phyloP scores from a whole-genome alignment of 176 grass and related monocot genomes.

The Secale cereale region DNA sequence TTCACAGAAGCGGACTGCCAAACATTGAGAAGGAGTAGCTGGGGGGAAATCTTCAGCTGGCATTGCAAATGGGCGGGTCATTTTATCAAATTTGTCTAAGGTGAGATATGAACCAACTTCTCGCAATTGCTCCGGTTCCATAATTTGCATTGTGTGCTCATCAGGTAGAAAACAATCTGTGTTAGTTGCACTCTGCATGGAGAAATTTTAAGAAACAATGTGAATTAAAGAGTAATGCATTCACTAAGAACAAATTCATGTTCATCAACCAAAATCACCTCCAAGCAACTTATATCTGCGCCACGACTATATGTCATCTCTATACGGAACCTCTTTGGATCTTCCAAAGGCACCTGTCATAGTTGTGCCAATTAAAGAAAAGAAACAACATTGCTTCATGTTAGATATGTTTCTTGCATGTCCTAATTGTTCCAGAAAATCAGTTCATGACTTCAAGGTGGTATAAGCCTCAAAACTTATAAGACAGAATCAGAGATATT shows the following conservation, averaged over 20 bases:
- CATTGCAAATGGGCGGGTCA: constrained; percentile 87
- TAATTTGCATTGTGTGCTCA: constrained; percentile 87
- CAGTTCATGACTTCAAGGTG: not conserved
- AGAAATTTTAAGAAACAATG: constrained; percentile 12
- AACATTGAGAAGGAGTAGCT: constrained; percentile 47
- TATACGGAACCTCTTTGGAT: constrained; percentile 95
- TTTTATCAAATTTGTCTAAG: constrained; percentile 91
- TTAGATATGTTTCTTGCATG: not conserved
- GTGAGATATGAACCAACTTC: constrained; percentile 78
- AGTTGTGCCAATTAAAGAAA: constrained; percentile 16
- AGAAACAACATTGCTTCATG: constrained; percentile 16
- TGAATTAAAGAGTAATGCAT: not conserved
- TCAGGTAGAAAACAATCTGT: constrained; percentile 57
- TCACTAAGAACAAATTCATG: not conserved
- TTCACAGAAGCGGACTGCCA: constrained; percentile 71
- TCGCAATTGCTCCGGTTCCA: constrained; percentile 82
- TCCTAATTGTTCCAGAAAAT: not conserved
- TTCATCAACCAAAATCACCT: constrained; percentile 49
- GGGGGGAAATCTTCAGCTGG: constrained; percentile 94
- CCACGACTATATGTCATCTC: constrained; percentile 95
- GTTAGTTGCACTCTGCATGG: constrained; percentile 40
- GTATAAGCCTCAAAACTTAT: not conserved
- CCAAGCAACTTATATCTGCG: constrained; percentile 82
- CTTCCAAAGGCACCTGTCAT: constrained; percentile 74
- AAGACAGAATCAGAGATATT: not conserved